Evolutionary conservation across 2,329 filamentous ascomycete species (phyloP).

Genomic region (Cladosporium velox): DNA sequence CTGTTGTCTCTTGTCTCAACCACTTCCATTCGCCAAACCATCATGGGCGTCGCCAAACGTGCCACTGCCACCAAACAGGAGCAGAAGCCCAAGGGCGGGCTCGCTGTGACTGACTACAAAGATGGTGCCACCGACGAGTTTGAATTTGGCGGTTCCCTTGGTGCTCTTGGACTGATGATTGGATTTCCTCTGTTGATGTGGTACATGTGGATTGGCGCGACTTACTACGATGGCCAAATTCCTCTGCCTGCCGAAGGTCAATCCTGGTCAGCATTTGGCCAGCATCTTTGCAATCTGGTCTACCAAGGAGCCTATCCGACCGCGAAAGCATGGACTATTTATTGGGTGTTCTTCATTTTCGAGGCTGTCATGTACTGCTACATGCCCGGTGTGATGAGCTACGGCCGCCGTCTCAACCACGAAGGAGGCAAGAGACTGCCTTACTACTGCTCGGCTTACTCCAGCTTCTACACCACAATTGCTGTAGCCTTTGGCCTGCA

Average conservation of each 20-base stretch:
- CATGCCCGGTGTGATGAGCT: constrained; percentile 82
- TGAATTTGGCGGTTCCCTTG: constrained; percentile 85
- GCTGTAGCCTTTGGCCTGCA: constrained; percentile 70
- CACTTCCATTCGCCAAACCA: background rate
- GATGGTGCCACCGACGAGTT: constrained; percentile 51
- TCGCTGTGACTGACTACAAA: constrained; percentile 31
- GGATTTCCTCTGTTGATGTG: constrained; percentile 95
- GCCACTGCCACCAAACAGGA: background rate
- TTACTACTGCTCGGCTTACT: constrained; percentile 92
- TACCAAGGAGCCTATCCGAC: constrained; percentile 85
- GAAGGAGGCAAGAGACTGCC: constrained; percentile 79
- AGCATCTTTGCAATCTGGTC: constrained; percentile 69
- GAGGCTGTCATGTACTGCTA: constrained; percentile 81
- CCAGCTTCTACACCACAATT: constrained; percentile 86
- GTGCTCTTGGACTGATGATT: constrained; percentile 81
- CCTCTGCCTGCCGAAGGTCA: constrained; percentile 52
- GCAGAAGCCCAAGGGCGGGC: constrained; percentile 22
- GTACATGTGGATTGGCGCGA: constrained; percentile 98
- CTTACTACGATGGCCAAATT: constrained; percentile 83
- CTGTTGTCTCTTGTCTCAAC: background rate
- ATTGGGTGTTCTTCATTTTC: constrained; percentile 89
- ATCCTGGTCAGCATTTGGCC: constrained; percentile 67
- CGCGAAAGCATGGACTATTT: constrained; percentile 82
- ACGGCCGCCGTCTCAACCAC: constrained; percentile 84
- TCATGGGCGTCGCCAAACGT: constrained; percentile 5